Base-by-base conservation (phyloP, 305 asterid species). In the Fraxinus baroniana region DNA sequence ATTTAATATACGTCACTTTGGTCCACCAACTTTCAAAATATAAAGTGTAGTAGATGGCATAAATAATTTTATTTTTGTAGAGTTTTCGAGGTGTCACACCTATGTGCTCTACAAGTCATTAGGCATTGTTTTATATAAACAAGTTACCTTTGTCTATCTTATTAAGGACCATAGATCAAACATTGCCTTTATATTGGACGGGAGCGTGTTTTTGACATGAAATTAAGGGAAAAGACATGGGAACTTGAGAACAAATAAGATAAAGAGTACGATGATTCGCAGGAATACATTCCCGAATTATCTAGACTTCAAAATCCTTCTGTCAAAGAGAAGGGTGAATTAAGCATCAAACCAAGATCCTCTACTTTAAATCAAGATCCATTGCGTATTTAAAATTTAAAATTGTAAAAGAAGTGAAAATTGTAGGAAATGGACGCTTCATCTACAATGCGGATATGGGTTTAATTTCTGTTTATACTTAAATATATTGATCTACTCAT, bases 401-500 rank as follows among this genome's bases (percentile, higher is more conserved):
- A 6, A 57, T 57, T 57, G 68, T 57, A 7, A 57, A 57, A 57
- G 18, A 3, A 17, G 26, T 57, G 68, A 18, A 17, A n/a, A 57
- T 49, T 49, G 60, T 9, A 18, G 68, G 24, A 66, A 66, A 26
- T 10, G 8, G 73, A 26, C 0, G 6, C 73, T 66, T 26, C n/a
- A 22, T 26, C 35, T 22, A 66, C 28, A 9, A 9, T 66, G 26
- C 0, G 10, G 73, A 8, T 26, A 3, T 24, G 73, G 73, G 33
- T 5, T 64, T 22, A 24, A 2, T 60, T 18, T 10, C 6, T 64
- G 35, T 76, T 77, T 77, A 13, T 28, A 37, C 10, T 57, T 78
- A 49, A 71, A 39, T 76, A 52, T 81, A 57, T 41, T 78, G 76
- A 70, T 68, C 18, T 71, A 81, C 78, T 64, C 71, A 85, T 80